A percentile compares a stretch with the other conserved stretches of the same genome.
These are phyloP conservation scores for Xylariales sp. DNA, from an alignment of 2,329 filamentous ascomycete genomes.

Conservation along the genomic window DNA sequence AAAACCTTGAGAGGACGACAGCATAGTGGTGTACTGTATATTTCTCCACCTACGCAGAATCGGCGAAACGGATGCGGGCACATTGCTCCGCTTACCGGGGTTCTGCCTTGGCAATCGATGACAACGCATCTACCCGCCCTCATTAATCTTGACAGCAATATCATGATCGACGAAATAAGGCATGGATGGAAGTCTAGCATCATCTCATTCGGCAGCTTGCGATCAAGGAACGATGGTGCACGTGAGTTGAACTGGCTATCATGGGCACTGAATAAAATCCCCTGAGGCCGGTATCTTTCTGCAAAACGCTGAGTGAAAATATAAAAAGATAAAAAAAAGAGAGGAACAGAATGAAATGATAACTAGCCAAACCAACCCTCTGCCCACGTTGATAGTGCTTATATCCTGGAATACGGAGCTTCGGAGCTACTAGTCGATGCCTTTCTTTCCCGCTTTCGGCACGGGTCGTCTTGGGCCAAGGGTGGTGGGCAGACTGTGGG, in stretches of 20 bases:
- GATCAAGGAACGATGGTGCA: neutral
- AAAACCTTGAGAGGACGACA: no score
- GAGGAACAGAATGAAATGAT: no score
- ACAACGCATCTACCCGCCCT: conserved; percentile 30
- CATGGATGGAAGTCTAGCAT: neutral
- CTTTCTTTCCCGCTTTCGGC: neutral
- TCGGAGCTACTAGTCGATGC: no score
- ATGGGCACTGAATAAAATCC: no score
- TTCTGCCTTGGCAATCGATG: conserved; percentile 13
- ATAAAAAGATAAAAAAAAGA: no score
- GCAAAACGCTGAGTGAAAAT: no score
- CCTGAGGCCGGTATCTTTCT: no score
- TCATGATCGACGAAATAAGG: conserved; percentile 21
- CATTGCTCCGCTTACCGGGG: neutral
- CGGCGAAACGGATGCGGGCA: conserved; percentile 1
- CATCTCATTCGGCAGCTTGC: neutral
- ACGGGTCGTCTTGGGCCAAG: neutral
- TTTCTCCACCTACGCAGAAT: neutral
- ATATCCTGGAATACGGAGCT: conserved; percentile 1
- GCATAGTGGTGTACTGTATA: neutral
- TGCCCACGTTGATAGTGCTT: neutral
- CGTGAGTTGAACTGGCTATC: neutral
- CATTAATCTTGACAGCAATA: conserved; percentile 23
- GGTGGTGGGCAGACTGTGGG: neutral
- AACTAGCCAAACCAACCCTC: no score